A percentile compares a stretch with the other conserved stretches of the same genome.
These are phyloP conservation scores for Russula virescens DNA, from an alignment of 768 basidiomycete genomes.

Conservation along the genomic window DNA sequence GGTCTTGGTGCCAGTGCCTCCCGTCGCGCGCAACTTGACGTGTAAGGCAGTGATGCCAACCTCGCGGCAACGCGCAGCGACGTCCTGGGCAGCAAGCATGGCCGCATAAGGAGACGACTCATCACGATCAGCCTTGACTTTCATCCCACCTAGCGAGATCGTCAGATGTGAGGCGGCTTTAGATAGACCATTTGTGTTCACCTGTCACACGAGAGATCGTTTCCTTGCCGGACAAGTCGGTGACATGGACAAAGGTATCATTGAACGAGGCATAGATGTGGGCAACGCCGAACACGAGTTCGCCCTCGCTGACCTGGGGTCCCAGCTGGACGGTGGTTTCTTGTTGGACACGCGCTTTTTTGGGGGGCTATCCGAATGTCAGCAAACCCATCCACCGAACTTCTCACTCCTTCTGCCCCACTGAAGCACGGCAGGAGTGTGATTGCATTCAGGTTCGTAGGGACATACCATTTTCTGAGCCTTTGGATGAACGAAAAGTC, in stretches of 20 bases:
- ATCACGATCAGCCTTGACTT: constrained; percentile 99
- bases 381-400: constrained; percentile 47
- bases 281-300: constrained; percentile 95
- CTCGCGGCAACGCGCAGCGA: constrained; percentile 93
- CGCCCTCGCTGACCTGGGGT: constrained; percentile 93
- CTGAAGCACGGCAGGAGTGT: background rate
- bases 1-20: constrained; percentile 97
- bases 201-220: constrained; percentile 98
- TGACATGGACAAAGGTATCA: constrained; percentile 99
- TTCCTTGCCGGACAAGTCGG: constrained; percentile 98
- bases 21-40: constrained; percentile 98
- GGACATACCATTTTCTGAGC: constrained; percentile 18
- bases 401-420: background rate
- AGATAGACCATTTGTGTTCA: constrained; percentile 33
- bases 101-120: constrained; percentile 97
- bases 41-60: constrained; percentile 98
- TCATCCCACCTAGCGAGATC: constrained; percentile 78
- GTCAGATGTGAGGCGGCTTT: background rate
- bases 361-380: constrained; percentile 68
- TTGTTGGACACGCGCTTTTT: constrained; percentile 75
- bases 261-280: constrained; percentile 99
- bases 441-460: background rate
- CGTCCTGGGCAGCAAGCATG: constrained; percentile 98
- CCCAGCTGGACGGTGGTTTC: constrained; percentile 87
- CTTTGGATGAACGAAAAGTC: background rate